Evolutionary conservation across 352 stramenopile genomes (phyloP).

Genomic region (Phytophthora ramorum): DNA sequence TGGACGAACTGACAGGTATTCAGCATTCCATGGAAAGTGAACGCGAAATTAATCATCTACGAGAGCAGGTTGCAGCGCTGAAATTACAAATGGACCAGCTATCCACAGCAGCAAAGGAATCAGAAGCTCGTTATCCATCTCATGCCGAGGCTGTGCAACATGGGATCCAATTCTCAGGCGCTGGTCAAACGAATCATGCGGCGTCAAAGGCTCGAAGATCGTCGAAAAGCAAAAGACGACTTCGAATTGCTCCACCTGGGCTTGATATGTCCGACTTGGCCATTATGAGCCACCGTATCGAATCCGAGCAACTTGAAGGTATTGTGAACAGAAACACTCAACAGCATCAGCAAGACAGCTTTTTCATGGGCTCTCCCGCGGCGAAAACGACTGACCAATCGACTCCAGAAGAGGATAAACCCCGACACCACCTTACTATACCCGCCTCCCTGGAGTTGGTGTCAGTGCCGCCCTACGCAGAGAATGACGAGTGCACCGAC

Average conservation of each 20-base stretch:
- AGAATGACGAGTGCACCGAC: neutral
- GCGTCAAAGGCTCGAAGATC: neutral
- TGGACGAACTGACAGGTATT: neutral
- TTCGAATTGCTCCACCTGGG: conserved; percentile 15
- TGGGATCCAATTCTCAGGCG: neutral
- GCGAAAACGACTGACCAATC: neutral
- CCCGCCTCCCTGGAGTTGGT: neutral
- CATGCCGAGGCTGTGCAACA: neutral
- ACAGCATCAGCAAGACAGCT: neutral
- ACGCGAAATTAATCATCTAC: conserved; percentile 50
- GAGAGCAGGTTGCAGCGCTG: conserved; percentile 50
- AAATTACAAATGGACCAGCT: conserved; percentile 45
- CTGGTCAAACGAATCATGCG: neutral
- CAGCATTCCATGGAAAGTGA: conserved; percentile 36
- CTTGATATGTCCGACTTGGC: conserved; percentile 11
- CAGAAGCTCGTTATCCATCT: conserved; percentile 4
- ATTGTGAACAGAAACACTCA: conserved; percentile 6
- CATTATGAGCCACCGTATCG: neutral
- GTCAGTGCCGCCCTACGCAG: neutral
- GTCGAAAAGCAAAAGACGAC: neutral
- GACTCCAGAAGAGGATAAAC: neutral
- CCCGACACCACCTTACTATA: neutral
- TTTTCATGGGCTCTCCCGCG: neutral
- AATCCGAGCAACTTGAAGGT: conserved; percentile 4
- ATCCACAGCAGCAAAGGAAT: conserved; percentile 8